Evolutionary conservation across 2,329 filamentous ascomycete genomes (phyloP).

Genomic region (Diaporthe eres): DNA sequence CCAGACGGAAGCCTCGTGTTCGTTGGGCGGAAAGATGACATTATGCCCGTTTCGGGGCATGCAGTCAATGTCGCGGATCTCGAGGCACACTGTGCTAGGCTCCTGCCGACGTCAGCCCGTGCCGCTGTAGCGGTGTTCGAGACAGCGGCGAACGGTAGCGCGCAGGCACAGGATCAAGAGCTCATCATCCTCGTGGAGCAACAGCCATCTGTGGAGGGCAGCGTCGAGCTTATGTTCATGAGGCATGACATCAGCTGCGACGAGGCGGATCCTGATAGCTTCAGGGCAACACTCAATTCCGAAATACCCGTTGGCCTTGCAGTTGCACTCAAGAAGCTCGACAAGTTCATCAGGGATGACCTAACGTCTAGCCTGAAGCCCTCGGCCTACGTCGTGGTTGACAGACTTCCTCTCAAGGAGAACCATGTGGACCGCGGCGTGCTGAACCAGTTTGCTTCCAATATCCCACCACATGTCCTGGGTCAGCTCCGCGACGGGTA

Average conservation of each 20-base stretch:
- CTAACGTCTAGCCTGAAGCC: conserved; percentile 65
- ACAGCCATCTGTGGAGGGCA: conserved; percentile 45
- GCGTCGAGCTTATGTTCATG: conserved; percentile 42
- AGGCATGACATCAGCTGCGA: conserved; percentile 45
- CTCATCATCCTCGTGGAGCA: conserved; percentile 54
- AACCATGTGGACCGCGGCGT: conserved; percentile 51
- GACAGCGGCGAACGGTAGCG: not conserved
- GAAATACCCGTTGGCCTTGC: conserved; percentile 50
- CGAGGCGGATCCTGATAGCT: conserved; percentile 44
- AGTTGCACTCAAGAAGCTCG: conserved; percentile 54
- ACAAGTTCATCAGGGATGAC: conserved; percentile 57
- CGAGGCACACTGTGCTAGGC: conserved; percentile 53
- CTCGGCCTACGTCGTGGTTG: conserved; percentile 57
- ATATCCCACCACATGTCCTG: conserved; percentile 44
- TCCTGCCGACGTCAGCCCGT: conserved; percentile 51
- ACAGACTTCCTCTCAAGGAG: conserved; percentile 51
- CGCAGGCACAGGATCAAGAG: conserved; percentile 29
- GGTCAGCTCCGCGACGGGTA: conserved; percentile 46
- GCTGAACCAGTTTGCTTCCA: conserved; percentile 50
- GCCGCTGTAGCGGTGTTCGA: conserved; percentile 48
- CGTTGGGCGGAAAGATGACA: conserved; percentile 48
- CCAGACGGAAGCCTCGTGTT: conserved; percentile 48
- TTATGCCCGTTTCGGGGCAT: conserved; percentile 52
- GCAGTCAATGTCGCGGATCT: conserved; percentile 56
- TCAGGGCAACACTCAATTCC: conserved; percentile 41